These are phyloP conservation scores for Nothophaeocryptopus gaeumannii DNA, from an alignment of 2,329 filamentous ascomycete genomes.

Conservation along the genomic window DNA sequence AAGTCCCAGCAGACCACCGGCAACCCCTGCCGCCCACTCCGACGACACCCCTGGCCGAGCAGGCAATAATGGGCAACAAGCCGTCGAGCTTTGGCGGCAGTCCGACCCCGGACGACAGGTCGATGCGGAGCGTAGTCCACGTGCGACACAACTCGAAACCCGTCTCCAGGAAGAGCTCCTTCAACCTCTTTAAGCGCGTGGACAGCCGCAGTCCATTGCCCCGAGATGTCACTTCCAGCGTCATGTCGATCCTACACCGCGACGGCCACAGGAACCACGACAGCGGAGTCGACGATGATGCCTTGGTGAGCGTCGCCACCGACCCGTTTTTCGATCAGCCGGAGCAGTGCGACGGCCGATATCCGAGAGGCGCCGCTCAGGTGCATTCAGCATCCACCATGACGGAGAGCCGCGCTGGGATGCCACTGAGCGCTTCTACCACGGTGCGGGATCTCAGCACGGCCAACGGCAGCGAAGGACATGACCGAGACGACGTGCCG, in stretches of 20 bases:
- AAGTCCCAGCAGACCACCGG: constrained; percentile 24
- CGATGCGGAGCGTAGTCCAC: constrained; percentile 24
- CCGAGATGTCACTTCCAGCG: constrained; percentile 23
- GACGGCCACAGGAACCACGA: constrained; percentile 20
- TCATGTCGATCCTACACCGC: constrained; percentile 24
- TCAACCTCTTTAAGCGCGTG: constrained; percentile 33
- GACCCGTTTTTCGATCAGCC: constrained; percentile 23
- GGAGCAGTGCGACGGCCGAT: constrained; percentile 15
- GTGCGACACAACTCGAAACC: constrained; percentile 21
- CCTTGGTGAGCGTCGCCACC: constrained; percentile 10
- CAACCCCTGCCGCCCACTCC: constrained; percentile 20
- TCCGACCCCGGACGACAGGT: constrained; percentile 24
- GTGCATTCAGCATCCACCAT: constrained; percentile 28
- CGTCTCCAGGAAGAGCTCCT: constrained; percentile 31
- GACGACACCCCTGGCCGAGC: constrained; percentile 16
- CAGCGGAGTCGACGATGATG: constrained; percentile 11
- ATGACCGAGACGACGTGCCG: constrained; percentile 7
- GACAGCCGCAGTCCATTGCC: constrained; percentile 28
- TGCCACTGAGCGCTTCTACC: constrained; percentile 28
- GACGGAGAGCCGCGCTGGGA: constrained; percentile 21
- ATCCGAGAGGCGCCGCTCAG: constrained; percentile 13
- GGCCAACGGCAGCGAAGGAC: constrained; percentile 6
- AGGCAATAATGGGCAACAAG: constrained; percentile 31
- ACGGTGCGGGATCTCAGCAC: constrained; percentile 25
- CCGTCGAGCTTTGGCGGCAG: constrained; percentile 23